A percentile compares a stretch with the other conserved stretches of the same genome.
phyloP scores from a whole-genome alignment of 768 basidiomycete genomes.

The Suillus plorans region DNA sequence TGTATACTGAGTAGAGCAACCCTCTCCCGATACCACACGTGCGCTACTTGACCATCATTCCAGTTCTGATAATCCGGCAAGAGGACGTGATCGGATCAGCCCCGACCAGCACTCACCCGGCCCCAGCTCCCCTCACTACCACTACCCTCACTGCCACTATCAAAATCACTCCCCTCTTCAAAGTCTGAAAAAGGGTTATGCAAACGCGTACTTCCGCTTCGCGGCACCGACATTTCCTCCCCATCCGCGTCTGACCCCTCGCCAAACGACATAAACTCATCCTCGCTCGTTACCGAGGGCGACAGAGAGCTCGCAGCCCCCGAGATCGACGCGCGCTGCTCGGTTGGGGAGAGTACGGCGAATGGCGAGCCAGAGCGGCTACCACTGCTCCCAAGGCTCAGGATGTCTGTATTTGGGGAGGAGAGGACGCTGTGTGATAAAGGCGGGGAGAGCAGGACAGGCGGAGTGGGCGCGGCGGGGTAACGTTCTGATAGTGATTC shows the following conservation, averaged over 20 bases:
- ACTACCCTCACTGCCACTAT: constrained; percentile 1
- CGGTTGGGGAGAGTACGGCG: not conserved
- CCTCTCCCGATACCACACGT: not conserved
- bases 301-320: not conserved
- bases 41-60: not conserved
- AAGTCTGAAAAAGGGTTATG: not conserved
- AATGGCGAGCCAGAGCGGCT: not conserved
- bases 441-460: constrained; percentile 28
- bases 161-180: constrained; percentile 2
- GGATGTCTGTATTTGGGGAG: not conserved
- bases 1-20: not conserved
- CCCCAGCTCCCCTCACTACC: constrained; percentile 2
- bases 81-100: not conserved
- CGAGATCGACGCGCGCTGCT: not conserved
- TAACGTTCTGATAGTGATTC: constrained; percentile 33
- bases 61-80: not conserved
- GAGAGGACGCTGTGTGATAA: constrained; percentile 16
- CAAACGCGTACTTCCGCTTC: not conserved
- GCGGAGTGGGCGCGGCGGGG: constrained; percentile 28
- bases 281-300: not conserved
- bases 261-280: constrained; percentile 2
- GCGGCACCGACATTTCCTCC: not conserved
- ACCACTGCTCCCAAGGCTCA: constrained; percentile 3
- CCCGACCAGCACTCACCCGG: not conserved
- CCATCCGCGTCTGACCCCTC: not conserved